Percentiles rank a stretch among this genome's conserved stretches.
Evolutionary conservation across 768 basidiomycete species (phyloP).

Genomic region (Gloeophyllum trabeum): DNA sequence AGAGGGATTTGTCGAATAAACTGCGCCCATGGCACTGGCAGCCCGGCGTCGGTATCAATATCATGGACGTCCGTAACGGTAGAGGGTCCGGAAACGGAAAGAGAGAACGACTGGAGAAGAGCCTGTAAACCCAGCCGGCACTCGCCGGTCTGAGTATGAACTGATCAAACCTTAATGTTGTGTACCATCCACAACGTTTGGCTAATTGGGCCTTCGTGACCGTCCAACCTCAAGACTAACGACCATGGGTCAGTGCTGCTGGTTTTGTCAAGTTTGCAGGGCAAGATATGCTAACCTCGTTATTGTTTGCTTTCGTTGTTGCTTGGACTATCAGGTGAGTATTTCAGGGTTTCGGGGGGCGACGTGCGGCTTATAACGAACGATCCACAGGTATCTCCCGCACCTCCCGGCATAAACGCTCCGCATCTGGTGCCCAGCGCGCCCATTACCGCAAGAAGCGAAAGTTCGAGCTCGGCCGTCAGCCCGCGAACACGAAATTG

Average conservation of each 20-base stretch:
- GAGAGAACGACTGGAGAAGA: too few species aligned
- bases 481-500: constrained; percentile 94
- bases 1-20: too few species aligned
- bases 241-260: constrained; percentile 62
- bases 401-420: constrained; percentile 95
- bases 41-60: too few species aligned
- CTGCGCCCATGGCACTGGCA: too few species aligned
- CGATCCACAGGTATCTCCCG: constrained; percentile 79
- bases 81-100: too few species aligned
- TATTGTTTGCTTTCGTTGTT: too few species aligned
- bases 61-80: too few species aligned
- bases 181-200: constrained; percentile 43
- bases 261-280: constrained; percentile 4
- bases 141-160: constrained; percentile 14
- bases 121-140: not conserved
- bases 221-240: constrained; percentile 58
- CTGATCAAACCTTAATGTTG: constrained; percentile 24
- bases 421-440: constrained; percentile 84
- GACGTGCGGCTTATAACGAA: too few species aligned
- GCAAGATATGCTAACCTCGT: too few species aligned
- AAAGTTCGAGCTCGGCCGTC: constrained; percentile 99
- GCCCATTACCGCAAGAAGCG: constrained; percentile 99
- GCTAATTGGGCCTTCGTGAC: constrained; percentile 29
- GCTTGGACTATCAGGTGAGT: too few species aligned
- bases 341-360: too few species aligned